Conservation (phyloP, 2,329 filamentous ascomycete genomes). For the Aspergillus sclerotialis region DNA sequence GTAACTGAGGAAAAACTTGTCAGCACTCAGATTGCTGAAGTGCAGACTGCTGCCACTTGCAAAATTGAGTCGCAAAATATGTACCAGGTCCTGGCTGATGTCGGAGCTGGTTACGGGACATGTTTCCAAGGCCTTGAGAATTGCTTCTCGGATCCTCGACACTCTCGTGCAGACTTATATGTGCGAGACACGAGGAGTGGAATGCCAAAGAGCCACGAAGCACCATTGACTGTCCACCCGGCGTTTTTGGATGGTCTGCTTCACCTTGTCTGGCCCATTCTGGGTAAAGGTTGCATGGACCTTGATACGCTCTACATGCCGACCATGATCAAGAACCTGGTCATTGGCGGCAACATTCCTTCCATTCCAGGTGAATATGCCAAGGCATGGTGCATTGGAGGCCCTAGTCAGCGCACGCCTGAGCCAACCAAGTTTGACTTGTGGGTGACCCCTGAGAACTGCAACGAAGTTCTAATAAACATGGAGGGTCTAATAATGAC, state of each 20-base stretch:
- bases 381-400: slow-evolving; percentile 16
- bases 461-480: slow-evolving; percentile 12
- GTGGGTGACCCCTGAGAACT: slow-evolving; percentile 11
- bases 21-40: slow-evolving; percentile 6
- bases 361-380: slow-evolving; percentile 10
- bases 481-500: slow-evolving; percentile 19
- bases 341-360: slow-evolving; percentile 12
- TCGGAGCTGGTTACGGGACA: slow-evolving; percentile 46
- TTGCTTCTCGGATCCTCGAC: slow-evolving; percentile 33
- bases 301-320: slow-evolving; percentile 29
- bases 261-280: slow-evolving; percentile 26
- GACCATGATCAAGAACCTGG: slow-evolving; percentile 23
- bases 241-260: slow-evolving; percentile 38
- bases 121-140: slow-evolving; percentile 47
- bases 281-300: slow-evolving; percentile 20
- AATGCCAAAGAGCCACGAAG: slow-evolving; percentile 44
- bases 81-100: slow-evolving; percentile 41
- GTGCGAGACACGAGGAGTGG: slow-evolving; percentile 38
- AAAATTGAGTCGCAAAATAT: slow-evolving; percentile 31
- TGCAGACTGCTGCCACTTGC: slow-evolving; percentile 8
- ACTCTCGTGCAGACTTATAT: slow-evolving; percentile 24
- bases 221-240: slow-evolving; percentile 40
- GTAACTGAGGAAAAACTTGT: slow-evolving; percentile 9
- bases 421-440: slow-evolving; percentile 15
- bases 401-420: slow-evolving; percentile 9